Evolutionary conservation across 768 basidiomycete species (phyloP), one percentile per base, ranked within the genome.

Genomic region (Kwoniella mangroviensis): DNA sequence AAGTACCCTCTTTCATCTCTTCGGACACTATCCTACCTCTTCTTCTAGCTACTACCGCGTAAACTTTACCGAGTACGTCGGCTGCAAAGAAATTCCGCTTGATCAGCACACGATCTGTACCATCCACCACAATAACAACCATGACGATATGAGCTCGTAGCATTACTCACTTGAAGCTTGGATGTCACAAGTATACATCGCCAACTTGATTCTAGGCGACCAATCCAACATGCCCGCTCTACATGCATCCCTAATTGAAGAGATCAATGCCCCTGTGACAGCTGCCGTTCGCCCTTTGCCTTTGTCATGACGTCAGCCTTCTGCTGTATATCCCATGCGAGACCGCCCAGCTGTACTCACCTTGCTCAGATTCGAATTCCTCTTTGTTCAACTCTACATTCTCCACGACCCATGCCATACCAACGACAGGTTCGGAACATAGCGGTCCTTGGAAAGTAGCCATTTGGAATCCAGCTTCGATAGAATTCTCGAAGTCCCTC

Each of bases 121-220:
- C n/a, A n/a, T n/a, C n/a, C n/a, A n/a, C n/a, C n/a, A n/a, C n/a
- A n/a, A n/a, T n/a, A n/a, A n/a, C n/a, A n/a, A n/a, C n/a, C n/a
- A n/a, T n/a, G n/a, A n/a, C n/a, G n/a, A n/a, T n/a, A n/a, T n/a
- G n/a, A n/a, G n/a, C n/a, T n/a, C n/a, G n/a, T n/a, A n/a, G n/a
- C n/a, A n/a, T n/a, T n/a, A n/a, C n/a, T n/a, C n/a, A 98, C 95
- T 93, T 17, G 96, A 94, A 1, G 95, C 93, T 84, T 98, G 97
- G 64, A 99, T 98, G 79, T 98, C 95, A 83, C 96, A 99, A 13
- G 91, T 90, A 82, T 99, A 99, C 94, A 98, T 98, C 0, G 97
- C 97, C 74, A 99, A 85, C 89, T 95, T 92, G 74, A 99, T 87
- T 67, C 97, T 87, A 15, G 97, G 97, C 1, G 95, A 98, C 97